Base-by-base conservation (phyloP, 2,329 filamentous ascomycete genomes). In the Aspergillus fructus region DNA sequence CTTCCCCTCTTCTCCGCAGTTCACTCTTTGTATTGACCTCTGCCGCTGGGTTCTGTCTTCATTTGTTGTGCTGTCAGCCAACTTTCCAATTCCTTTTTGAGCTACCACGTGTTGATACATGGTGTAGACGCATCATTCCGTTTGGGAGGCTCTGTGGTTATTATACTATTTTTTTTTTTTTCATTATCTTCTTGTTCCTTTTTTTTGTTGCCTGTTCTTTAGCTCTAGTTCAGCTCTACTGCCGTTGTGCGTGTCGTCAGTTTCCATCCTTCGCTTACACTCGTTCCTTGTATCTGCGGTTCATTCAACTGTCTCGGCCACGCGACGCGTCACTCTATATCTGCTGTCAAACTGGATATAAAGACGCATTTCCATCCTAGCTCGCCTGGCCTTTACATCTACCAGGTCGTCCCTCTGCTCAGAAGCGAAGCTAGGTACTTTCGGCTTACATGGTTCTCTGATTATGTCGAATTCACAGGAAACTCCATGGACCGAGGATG, bases 381-480 rank as follows among this genome's bases (percentile, higher is more conserved):
- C 43, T 56, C 37, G n/a, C 37, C 48, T 49, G 41, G 33, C 50
- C 42, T 61, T 37, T 48, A 41, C 47, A 39, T 49, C 58, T 48
- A 30, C 48, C 49, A 55, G 34, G 12, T n/a, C 15, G 34, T n/a
- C 34, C 13, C 9, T 37, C 34, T 37, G 42, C 53, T 49, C 41
- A 42, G 45, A 49, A 59, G 57, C 54, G 48, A 53, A 56, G 50
- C 58, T 46, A 46, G 58, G 23, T 57, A 48, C 37, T 30, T 56
- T 59, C 64, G 56, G 66, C 62, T 66, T 70, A 67, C 67, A 76
- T 75, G 73, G 66, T 68, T 61, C 57, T 50, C 65, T 68, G 74
- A 73, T 75, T 66, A 78, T 78, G 75, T 77, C 75, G 70, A 73
- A 71, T 70, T 68, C 64, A 74, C 62, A 69, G 56, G 75, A 77